A percentile compares a stretch with the other conserved stretches of the same genome.
phyloP scores from a whole-genome alignment of 805 yeast species.

The Candida qinlingensis region DNA sequence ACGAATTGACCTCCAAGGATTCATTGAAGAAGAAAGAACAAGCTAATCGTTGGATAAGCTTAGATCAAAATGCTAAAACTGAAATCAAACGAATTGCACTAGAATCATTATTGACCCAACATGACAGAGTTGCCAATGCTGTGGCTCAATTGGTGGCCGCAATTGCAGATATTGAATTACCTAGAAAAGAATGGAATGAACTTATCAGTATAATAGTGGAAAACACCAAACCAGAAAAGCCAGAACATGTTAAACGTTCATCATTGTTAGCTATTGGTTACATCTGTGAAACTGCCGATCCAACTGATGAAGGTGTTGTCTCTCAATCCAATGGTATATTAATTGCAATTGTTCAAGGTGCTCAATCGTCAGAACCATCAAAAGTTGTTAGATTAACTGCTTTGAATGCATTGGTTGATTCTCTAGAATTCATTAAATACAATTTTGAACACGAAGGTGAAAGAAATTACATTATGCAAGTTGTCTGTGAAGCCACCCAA shows the following conservation, averaged over 20 bases:
- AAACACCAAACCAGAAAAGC: constrained; percentile 75
- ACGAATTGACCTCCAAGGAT: constrained; percentile 83
- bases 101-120: constrained; percentile 55
- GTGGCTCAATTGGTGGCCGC: constrained; percentile 95
- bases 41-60: constrained; percentile 67
- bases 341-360: constrained; percentile 96
- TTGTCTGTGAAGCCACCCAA: constrained; percentile 98
- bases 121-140: constrained; percentile 76
- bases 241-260: constrained; percentile 77
- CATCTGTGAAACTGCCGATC: constrained; percentile 93
- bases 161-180: constrained; percentile 93
- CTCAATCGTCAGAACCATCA: constrained; percentile 75
- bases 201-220: constrained; percentile 79
- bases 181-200: constrained; percentile 82
- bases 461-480: constrained; percentile 96
- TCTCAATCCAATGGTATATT: constrained; percentile 87
- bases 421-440: constrained; percentile 80
- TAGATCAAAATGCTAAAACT: constrained; percentile 49
- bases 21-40: constrained; percentile 48
- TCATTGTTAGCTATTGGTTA: constrained; percentile 88
- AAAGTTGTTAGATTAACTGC: constrained; percentile 81
- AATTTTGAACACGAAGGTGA: constrained; percentile 93
- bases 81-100: constrained; percentile 66
- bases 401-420: constrained; percentile 82
- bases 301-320: constrained; percentile 61